A percentile compares a stretch with the other conserved stretches of the same genome.
phyloP scores from a whole-genome alignment of 1,284 basidiomycete genomes.

The Pseudozyma sp. region DNA sequence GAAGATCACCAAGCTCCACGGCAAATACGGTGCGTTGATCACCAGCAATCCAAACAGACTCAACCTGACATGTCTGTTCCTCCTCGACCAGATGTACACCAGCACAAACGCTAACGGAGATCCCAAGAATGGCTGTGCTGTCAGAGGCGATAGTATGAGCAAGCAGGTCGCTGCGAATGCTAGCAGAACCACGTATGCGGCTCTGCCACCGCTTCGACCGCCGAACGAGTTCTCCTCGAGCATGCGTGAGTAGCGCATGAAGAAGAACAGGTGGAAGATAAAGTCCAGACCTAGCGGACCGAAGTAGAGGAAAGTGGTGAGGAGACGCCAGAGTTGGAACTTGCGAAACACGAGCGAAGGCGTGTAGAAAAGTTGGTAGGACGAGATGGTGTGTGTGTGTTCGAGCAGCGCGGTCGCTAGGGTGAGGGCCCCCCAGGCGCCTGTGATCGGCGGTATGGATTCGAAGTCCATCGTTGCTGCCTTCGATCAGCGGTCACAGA shows the following conservation, averaged over 20 bases:
- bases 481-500: not conserved
- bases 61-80: constrained; percentile 93
- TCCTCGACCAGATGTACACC: constrained; percentile 94
- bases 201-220: constrained; percentile 78
- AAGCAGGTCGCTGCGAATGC: constrained; percentile 79
- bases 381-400: constrained; percentile 56
- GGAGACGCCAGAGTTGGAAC: constrained; percentile 82
- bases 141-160: constrained; percentile 68
- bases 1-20: constrained; percentile 86
- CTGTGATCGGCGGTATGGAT: constrained; percentile 62
- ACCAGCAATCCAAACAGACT: constrained; percentile 93
- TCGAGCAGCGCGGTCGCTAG: constrained; percentile 54
- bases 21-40: constrained; percentile 94
- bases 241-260: constrained; percentile 96
- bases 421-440: constrained; percentile 54
- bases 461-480: constrained; percentile 59
- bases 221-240: constrained; percentile 95
- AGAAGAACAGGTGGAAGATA: constrained; percentile 96
- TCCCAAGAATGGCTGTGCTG: constrained; percentile 56
- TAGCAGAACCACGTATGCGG: constrained; percentile 94
- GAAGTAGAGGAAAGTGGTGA: constrained; percentile 96
- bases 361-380: constrained; percentile 63
- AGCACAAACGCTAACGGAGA: constrained; percentile 73
- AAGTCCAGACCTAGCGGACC: constrained; percentile 87
- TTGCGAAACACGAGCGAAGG: constrained; percentile 54